Base-by-base conservation (phyloP, 257 asterid genomes). In the Capsicum baccatum region DNA sequence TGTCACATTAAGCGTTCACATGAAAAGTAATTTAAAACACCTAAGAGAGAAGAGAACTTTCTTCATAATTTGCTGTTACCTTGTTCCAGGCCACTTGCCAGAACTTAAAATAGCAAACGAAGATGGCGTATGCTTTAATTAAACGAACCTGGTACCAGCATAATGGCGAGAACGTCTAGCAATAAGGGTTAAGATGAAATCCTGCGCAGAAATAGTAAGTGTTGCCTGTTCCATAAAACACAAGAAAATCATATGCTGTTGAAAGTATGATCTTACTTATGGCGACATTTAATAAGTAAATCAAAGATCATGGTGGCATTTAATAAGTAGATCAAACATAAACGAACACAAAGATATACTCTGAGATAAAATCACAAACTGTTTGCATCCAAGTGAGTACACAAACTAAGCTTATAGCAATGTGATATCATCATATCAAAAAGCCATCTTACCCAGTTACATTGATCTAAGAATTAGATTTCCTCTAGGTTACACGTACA, bases 151-250 rank as follows among this genome's bases (percentile, higher is more conserved):
- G 91, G 98, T 94, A 82, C 99, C 99, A 79, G 99, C 99, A 80
- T 91, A 94, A 88, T 96, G 99, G 83, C 98, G 97, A n/a, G 99
- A 96, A 52, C 99, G 94, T 80, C 99, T 92, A 48, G 99, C 97
- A 87, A 96, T 89, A 19, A 96, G 97, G 85, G 93, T 92, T 76
- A 96, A 88, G 81, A 74, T 83, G 91, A 92, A 91, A 50, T 89
- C 93, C 76, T 91, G 92, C 56, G 91, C 94, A 83, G 90, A 86
- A 89, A 87, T 84, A 9, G 95, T 89, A 73, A 93, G 92, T 86
- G 90, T 84, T 73, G 89, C 98, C 99, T 96, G 93, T 84, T 73
- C 47, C 81, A 74, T 44, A 21, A 50, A 74, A 74, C 62, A 21
- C 47, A 54, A 74, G 62, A 50, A 50, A 74, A 74, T 74, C 14